A percentile compares a stretch with the other conserved stretches of the same genome.
Evolutionary conservation across 352 stramenopile genomes (phyloP).

Genomic region (Pythium grandisporangium): DNA sequence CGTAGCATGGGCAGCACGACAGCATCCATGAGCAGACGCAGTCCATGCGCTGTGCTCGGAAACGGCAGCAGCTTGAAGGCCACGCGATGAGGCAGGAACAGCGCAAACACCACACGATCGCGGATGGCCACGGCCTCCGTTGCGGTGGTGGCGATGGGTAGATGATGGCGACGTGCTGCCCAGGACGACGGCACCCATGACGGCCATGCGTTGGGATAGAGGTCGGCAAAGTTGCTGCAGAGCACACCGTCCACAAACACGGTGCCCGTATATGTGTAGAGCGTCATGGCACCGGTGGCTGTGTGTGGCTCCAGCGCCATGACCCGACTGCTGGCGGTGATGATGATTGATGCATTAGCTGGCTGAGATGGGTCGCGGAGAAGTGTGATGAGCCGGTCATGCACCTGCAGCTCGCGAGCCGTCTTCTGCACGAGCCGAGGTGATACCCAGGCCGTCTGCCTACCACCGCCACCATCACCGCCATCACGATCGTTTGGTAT

Average conservation of each 20-base stretch:
- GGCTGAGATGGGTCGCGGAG: constrained; percentile 1
- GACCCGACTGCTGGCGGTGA: constrained; percentile 8
- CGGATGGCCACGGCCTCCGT: neutral
- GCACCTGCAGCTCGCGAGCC: constrained; percentile 29
- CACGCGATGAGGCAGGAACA: constrained; percentile 41
- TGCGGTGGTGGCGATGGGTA: constrained; percentile 9
- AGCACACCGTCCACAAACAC: constrained; percentile 56
- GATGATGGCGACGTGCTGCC: constrained; percentile 21
- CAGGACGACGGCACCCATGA: constrained; percentile 12
- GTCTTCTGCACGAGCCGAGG: constrained; percentile 25
- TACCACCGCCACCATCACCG: neutral
- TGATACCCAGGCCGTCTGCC: constrained; percentile 1
- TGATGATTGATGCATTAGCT: too few relatives aligned
- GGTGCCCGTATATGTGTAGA: constrained; percentile 62
- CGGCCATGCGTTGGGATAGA: too few relatives aligned
- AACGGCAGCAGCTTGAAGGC: constrained; percentile 41
- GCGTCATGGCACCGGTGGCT: constrained; percentile 26
- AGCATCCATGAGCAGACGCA: constrained; percentile 35
- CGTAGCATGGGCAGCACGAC: constrained; percentile 33
- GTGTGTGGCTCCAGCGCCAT: constrained; percentile 13
- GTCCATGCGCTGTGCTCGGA: constrained; percentile 21
- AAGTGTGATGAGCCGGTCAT: constrained; percentile 36
- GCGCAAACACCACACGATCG: constrained; percentile 28
- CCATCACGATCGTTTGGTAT: neutral
- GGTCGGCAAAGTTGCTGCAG: constrained; percentile 75